Evolutionary conservation across 768 basidiomycete genomes (phyloP), one percentile per base, ranked within the genome.

Genomic region (Chalciporus chontae): DNA sequence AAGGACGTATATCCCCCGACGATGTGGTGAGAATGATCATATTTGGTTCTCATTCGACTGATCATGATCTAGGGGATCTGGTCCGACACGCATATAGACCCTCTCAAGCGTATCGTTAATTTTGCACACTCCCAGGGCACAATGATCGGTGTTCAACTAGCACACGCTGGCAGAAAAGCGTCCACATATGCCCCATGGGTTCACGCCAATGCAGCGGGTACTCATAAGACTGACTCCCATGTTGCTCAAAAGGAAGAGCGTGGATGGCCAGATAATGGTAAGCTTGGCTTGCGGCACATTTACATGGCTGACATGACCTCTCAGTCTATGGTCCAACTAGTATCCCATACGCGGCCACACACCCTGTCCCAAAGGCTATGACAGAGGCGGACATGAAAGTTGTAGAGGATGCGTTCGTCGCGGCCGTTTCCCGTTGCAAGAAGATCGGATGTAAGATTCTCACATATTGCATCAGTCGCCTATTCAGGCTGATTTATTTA

Each of bases 111-210:
- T 26, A 81, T 92, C 47, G 84, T 89, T 43, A 73, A 87, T 50
- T 91, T 92, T 60, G 75, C 75, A 14, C 87, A 90, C 58, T 69
- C 78, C 0, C 85, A 89, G 41, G 84, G 80, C 8, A 77, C 83
- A 1, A 73, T 77, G 42, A 82, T 93, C 23, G 91, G 87, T 1
- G 75, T 94, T 27, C 91, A 94, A 62, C 79, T 94, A 17, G 79
- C 81, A 0, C 90, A 93, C 63, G 87, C 84, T 4, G 78, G 78
- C 10, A 70, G 78, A 29, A 94, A 94, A 63, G 83, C 85, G 0
- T 83, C 80, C 8, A 85, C 81, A 0, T 72, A 77, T 45, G 76
- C 87, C 1, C 85, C 87, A 2, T 91, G 85, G 85, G 74, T 86
- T 23, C 73, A 67, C 48, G 47, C 62, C 8, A 71, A 67, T 39